A percentile compares a stretch with the other conserved stretches of the same genome.
phyloP scores from a whole-genome alignment of 805 yeast species.

The Starmerella ratchasimensis region DNA sequence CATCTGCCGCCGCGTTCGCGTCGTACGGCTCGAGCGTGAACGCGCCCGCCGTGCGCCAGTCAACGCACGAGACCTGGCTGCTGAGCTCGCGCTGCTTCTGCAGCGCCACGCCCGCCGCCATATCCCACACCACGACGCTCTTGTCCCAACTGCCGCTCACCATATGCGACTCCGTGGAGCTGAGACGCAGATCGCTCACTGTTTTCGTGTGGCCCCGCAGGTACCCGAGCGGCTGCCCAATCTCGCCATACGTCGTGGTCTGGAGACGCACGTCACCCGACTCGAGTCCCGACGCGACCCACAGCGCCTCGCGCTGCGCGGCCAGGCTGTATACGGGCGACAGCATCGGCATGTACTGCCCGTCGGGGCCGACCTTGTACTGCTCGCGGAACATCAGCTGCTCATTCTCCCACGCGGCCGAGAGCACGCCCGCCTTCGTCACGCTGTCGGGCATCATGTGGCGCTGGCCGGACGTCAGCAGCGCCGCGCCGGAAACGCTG shows the following conservation, averaged over 20 bases:
- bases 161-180: conserved; percentile 45
- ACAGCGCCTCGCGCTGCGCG: conserved; percentile 65
- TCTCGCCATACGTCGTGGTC: conserved; percentile 57
- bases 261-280: conserved; percentile 77
- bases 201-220: conserved; percentile 59
- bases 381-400: conserved; percentile 50
- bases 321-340: conserved; percentile 85
- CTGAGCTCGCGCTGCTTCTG: conserved; percentile 41
- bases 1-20: conserved; percentile 12
- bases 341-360: conserved; percentile 30
- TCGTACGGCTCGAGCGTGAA: conserved; percentile 6
- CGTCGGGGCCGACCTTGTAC: conserved; percentile 28
- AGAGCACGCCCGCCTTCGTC: conserved; percentile 66
- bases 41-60: conserved; percentile 33
- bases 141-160: conserved; percentile 89
- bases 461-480: conserved; percentile 78
- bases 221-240: conserved; percentile 69
- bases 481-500: conserved; percentile 74
- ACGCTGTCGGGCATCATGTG: conserved; percentile 81
- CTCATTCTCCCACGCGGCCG: conserved; percentile 93
- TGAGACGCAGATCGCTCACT: conserved; percentile 57
- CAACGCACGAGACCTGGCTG: conserved; percentile 69
- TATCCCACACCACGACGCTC: conserved; percentile 68
- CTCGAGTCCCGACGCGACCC: conserved; percentile 69
- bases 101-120: conserved; percentile 49